Evolutionary conservation across 371 early-diverging fungal genomes (phyloP).

Genomic region (Racocetra persica): DNA sequence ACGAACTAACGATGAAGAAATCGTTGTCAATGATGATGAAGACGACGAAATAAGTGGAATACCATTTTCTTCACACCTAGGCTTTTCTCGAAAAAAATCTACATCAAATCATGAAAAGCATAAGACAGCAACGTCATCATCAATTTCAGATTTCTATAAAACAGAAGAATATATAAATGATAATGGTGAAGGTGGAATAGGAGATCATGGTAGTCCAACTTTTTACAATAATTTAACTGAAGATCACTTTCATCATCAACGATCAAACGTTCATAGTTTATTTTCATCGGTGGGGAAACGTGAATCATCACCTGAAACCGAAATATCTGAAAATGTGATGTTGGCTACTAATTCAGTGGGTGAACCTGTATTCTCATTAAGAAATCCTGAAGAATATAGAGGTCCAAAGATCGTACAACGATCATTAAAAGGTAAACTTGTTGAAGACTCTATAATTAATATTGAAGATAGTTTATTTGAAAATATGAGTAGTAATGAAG

Average conservation of each 20-base stretch:
- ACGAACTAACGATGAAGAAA: not conserved
- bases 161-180: not conserved
- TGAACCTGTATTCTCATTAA: conserved; percentile 4
- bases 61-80: no score
- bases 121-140: no score
- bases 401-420: not conserved
- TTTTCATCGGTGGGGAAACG: no score
- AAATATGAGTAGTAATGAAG: not conserved
- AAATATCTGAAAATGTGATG: not conserved
- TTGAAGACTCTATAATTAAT: not conserved
- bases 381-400: conserved; percentile 1
- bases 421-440: not conserved
- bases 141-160: no score
- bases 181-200: not conserved
- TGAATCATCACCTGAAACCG: not conserved
- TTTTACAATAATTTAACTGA: not conserved
- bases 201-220: not conserved
- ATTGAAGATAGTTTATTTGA: not conserved
- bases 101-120: no score
- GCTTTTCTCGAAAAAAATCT: no score
- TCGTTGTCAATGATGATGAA: not conserved
- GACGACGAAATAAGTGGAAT: not conserved
- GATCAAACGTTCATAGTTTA: no score
- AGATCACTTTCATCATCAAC: no score
- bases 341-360: not conserved